These are phyloP conservation scores for Euphorbia schlechtendalii DNA, from an alignment of 441 rosid genomes.

Conservation along the genomic window DNA sequence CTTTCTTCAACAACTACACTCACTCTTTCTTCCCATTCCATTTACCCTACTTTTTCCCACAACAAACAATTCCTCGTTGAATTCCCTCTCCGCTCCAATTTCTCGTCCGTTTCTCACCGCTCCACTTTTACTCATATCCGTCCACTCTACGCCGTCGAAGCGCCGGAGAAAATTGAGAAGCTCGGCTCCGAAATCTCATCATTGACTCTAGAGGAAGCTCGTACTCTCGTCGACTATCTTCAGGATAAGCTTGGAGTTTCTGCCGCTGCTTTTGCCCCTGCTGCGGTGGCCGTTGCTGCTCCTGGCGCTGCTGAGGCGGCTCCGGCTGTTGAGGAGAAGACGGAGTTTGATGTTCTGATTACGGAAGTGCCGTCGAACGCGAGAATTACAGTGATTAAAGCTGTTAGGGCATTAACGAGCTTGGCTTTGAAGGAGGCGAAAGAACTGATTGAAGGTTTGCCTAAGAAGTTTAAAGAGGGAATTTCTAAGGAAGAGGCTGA, in stretches of 20 bases:
- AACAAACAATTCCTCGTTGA: constrained; percentile 14
- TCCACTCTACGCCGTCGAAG: constrained; percentile 53
- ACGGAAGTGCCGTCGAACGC: constrained; percentile 64
- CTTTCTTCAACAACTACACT: constrained; percentile 28
- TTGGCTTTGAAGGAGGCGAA: constrained; percentile 83
- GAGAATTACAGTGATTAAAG: constrained; percentile 71
- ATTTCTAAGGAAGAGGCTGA: constrained; percentile 70
- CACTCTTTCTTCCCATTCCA: constrained; percentile 25
- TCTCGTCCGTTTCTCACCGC: constrained; percentile 27
- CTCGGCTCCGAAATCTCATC: constrained; percentile 61
- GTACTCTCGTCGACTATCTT: constrained; percentile 66
- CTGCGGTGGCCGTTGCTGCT: constrained; percentile 41
- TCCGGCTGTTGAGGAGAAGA: constrained; percentile 60
- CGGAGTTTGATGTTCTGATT: constrained; percentile 72
- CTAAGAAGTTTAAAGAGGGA: constrained; percentile 77
- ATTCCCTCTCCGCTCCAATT: constrained; percentile 15
- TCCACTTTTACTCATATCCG: constrained; percentile 31
- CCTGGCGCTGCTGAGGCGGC: constrained; percentile 30
- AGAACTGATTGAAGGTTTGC: constrained; percentile 78
- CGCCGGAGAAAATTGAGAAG: constrained; percentile 68
- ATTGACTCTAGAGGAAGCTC: constrained; percentile 76
- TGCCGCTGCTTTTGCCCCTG: constrained; percentile 65
- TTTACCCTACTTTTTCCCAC: constrained; percentile 15
- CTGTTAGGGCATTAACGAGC: constrained; percentile 60
- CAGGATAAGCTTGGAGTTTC: constrained; percentile 82